phyloP scores from a whole-genome alignment of 441 rosid genomes.

The Syzygium malaccense region DNA sequence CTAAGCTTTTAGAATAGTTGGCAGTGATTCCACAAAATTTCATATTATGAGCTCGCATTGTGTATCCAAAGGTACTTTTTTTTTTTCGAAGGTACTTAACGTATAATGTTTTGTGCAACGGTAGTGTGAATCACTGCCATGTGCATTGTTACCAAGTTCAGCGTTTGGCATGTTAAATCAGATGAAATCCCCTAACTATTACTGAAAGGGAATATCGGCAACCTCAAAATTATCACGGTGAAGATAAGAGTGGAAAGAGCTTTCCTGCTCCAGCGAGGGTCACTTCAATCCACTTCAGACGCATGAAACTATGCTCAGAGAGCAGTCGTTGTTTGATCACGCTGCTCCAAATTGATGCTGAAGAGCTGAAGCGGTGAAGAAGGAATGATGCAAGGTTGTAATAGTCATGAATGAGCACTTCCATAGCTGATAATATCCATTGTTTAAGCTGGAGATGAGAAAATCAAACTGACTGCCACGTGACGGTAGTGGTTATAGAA shows the following conservation, averaged over 20 bases:
- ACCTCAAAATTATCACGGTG: background rate
- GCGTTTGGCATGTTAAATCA: background rate
- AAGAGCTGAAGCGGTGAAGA: background rate
- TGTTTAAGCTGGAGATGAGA: background rate
- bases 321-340: background rate
- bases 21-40: rapidly evolving
- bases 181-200: background rate
- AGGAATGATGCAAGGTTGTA: background rate
- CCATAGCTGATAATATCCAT: background rate
- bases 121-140: background rate
- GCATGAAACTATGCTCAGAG: background rate
- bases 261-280: background rate
- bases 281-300: background rate
- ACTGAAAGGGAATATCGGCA: background rate
- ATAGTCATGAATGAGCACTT: background rate
- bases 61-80: background rate
- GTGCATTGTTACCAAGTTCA: background rate
- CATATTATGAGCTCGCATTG: background rate
- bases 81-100: background rate
- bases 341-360: background rate
- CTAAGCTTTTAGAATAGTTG: too few species aligned
- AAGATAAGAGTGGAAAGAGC: background rate
- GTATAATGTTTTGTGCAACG: background rate
- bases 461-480: background rate
- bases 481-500: background rate